Conservation (phyloP, 169 alveolate species). For the Babesia bigemina region DNA sequence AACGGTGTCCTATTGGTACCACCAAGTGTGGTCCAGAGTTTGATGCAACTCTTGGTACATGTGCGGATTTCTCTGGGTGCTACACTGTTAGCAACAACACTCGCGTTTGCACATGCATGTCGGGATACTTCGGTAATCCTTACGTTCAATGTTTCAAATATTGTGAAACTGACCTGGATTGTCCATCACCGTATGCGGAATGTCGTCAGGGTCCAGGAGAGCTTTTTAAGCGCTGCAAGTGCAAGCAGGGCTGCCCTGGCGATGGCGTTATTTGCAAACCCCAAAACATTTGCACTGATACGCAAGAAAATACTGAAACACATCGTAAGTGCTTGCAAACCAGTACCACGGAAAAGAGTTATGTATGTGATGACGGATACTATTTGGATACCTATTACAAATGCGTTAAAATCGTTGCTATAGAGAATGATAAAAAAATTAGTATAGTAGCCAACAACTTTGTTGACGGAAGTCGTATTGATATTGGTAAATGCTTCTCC, state of each 20-base stretch:
- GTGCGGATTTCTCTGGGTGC: slow-evolving; percentile 40
- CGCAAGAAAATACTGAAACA: neutral
- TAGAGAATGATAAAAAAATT: slow-evolving; percentile 22
- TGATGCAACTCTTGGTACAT: slow-evolving; percentile 11
- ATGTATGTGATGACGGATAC: slow-evolving; percentile 54
- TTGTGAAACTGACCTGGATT: slow-evolving; percentile 59
- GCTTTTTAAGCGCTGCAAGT: slow-evolving; percentile 42
- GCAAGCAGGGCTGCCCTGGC: slow-evolving; percentile 61
- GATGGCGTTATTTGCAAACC: slow-evolving; percentile 62
- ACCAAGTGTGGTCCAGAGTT: slow-evolving; percentile 12
- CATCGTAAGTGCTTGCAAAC: slow-evolving; percentile 47
- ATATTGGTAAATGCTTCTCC: slow-evolving; percentile 62
- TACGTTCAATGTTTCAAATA: slow-evolving; percentile 45
- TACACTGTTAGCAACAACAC: slow-evolving; percentile 23
- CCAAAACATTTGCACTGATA: slow-evolving; percentile 8
- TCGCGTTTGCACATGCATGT: slow-evolving; percentile 52
- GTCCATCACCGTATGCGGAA: slow-evolving; percentile 55
- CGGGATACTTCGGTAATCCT: slow-evolving; percentile 63
- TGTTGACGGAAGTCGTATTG: slow-evolving; percentile 55
- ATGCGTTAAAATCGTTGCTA: slow-evolving; percentile 31
- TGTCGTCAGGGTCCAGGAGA: slow-evolving; percentile 23
- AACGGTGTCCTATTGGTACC: slow-evolving; percentile 18
- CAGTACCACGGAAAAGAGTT: slow-evolving; percentile 17
- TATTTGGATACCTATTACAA: slow-evolving; percentile 29
- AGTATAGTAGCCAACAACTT: slow-evolving; percentile 35